Conservation (phyloP, 768 basidiomycete species). For the Tremella fuciformis region DNA sequence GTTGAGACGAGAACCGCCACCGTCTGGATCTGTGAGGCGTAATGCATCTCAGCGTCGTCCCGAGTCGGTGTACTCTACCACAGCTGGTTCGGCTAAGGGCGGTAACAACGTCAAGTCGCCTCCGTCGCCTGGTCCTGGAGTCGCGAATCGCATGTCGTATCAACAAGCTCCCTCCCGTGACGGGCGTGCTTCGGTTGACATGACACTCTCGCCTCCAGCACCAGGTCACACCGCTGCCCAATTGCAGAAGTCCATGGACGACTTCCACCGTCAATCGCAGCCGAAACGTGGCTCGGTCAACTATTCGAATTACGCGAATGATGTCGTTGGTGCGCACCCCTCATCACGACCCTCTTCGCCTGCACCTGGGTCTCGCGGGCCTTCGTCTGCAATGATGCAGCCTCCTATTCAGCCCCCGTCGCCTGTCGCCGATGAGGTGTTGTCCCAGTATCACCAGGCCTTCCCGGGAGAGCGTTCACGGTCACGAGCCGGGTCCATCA, state of each 20-base stretch:
- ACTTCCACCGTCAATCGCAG: constrained; percentile 52
- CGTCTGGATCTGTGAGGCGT: constrained; percentile 42
- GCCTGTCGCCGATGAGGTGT: constrained; percentile 65
- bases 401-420: constrained; percentile 55
- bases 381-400: constrained; percentile 63
- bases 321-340: constrained; percentile 76
- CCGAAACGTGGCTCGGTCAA: constrained; percentile 55
- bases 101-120: constrained; percentile 35
- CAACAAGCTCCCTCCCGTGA: constrained; percentile 22
- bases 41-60: constrained; percentile 45
- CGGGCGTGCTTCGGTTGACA: constrained; percentile 16
- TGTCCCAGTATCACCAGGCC: constrained; percentile 73
- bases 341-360: constrained; percentile 73
- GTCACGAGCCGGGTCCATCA: constrained; percentile 41
- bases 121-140: constrained; percentile 33
- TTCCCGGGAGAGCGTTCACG: constrained; percentile 66
- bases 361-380: constrained; percentile 49
- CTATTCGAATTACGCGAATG: constrained; percentile 71
- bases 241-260: constrained; percentile 49
- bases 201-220: constrained; percentile 45
- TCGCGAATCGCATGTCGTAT: constrained; percentile 29
- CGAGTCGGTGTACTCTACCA: constrained; percentile 37
- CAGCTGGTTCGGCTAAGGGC: constrained; percentile 23
- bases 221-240: constrained; percentile 51
- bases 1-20: constrained; percentile 50